Percentiles rank a stretch among this genome's conserved stretches.
Evolutionary conservation across 78 protist genomes (phyloP).

Genomic region (Guillardia theta): DNA sequence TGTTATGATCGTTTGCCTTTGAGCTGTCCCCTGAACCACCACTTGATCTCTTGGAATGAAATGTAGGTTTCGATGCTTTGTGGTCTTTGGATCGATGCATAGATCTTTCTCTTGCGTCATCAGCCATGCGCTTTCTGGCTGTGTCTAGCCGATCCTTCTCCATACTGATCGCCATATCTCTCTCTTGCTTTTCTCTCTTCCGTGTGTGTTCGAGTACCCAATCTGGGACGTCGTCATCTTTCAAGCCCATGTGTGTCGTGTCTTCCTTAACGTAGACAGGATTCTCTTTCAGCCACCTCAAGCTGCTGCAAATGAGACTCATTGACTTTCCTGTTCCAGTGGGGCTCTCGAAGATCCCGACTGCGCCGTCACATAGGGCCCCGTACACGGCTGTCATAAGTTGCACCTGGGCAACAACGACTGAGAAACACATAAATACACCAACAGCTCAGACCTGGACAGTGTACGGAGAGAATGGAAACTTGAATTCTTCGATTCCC

Average conservation of each 20-base stretch:
- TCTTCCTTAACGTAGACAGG: background rate
- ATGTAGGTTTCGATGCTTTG: too few species aligned
- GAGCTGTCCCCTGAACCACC: too few species aligned
- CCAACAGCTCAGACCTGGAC: constrained; percentile 30
- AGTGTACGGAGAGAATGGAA: constrained; percentile 63
- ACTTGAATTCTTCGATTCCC: background rate
- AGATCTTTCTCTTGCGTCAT: background rate
- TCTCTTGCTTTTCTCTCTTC: background rate
- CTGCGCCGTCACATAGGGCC: background rate
- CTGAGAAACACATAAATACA: background rate
- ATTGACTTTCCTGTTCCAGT: background rate
- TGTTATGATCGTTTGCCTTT: too few species aligned
- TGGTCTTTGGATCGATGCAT: too few species aligned
- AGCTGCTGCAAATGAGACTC: background rate
- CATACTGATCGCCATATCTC: background rate
- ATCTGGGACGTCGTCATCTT: background rate
- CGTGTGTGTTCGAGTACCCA: background rate
- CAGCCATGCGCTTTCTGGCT: background rate
- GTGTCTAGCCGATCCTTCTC: background rate
- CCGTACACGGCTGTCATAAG: background rate
- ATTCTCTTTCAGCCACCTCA: constrained; percentile 6
- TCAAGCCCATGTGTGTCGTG: background rate
- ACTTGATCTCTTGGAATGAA: too few species aligned
- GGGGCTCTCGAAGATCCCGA: constrained; percentile 59
- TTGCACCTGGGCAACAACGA: background rate